Base-by-base conservation (phyloP, 495 filamentous ascomycete genomes). In the Hypoxylon intermedium region DNA sequence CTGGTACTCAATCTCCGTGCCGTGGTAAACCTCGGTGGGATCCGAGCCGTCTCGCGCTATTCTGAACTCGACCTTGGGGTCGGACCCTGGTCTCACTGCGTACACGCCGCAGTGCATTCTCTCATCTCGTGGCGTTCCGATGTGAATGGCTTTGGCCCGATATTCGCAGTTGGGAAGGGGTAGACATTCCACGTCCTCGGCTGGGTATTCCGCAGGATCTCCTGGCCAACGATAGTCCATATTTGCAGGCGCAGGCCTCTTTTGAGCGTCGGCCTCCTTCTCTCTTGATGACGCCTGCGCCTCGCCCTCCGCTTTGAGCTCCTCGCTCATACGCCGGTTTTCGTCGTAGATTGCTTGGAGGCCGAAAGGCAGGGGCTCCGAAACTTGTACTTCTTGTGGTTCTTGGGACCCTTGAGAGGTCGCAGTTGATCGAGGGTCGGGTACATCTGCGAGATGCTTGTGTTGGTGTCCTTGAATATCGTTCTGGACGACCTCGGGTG, bases 81-180 rank as follows among this genome's bases (percentile, higher is more conserved):
- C 11, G 3, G 12, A 34, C 12, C 12, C 18, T 3, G 21, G 34
- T 2, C 23, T 18, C n/a, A 58, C 28, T 4, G 57, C 63, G 38
- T 48, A 62, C 15, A 58, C 57, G 16, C 30, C 7, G 7, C 7
- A 26, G 7, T 26, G 24, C 24, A 7, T 7, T 51, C 18, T 20
- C 19, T n/a, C 19, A 2, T 15, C 20, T 0, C 12, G 18, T 16
- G 48, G 37, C 9, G 1, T 33, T 26, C 63, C 63, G 6, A 66
- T 20, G 37, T 28, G 49, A 21, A 66, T 28, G 1, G 58, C 58
- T 3, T 38, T n/a, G 19, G 52, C 52, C 41, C 62, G 63, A 16
- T 18, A 57, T 9, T 58, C 21, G 51, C 38, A 47, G 16, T 23
- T 40, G 2, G 46, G 46, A 0, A 53, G 15, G 12, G 44, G 20